Base-by-base conservation (phyloP, 1,284 basidiomycete species). In the Cryptococcus neoformans region DNA sequence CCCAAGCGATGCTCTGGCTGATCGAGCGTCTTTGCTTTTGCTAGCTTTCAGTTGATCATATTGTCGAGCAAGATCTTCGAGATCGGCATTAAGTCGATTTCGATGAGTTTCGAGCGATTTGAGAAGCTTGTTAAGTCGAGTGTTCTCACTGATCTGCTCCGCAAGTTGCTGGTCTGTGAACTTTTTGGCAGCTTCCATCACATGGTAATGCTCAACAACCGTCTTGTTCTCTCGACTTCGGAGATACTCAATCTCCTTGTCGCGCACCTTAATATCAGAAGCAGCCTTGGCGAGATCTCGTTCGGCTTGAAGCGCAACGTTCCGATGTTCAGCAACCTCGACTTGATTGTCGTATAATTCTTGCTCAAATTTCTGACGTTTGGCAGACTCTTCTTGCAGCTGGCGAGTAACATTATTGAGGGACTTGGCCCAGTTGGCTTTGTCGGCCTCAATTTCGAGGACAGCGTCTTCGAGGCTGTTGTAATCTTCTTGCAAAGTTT, bases 171-270 rank as follows among this genome's bases (percentile, higher is more conserved):
- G 85, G 72, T 99, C 95, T 1, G 96, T 96, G 61, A 96, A 87
- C 57, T 89, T 89, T 77, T 98, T 98, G 9, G 96, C 95, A 70
- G 96, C 91, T 74, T 99, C 94, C 6, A 97, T 83, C 14, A 99
- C 96, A 68, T 99, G 90, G 17, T 99, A 93, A 70, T 99, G 96
- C 77, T 99, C 95, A 49, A 99, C 93, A 57, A 97, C 96, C 11
- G 92, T 98, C 81, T 95, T 97, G 81, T 98, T 92, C 75, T 94
- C 90, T 71, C 86, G 85, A 6, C 88, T 88, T 57, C 91, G 87
- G 12, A 94, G 79, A 58, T 92, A 87, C 59, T 87, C 88, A 60
- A 92, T 83, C 58, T 95, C 90, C 83, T 87, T 89, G 69, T 97
- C 90, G 40, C 88, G 85, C 47, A 82, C 82, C 69, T 90, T 90